These are phyloP conservation scores for Ascocoryne sarcoides DNA, from an alignment of 2,329 filamentous ascomycete genomes.

Conservation along the genomic window DNA sequence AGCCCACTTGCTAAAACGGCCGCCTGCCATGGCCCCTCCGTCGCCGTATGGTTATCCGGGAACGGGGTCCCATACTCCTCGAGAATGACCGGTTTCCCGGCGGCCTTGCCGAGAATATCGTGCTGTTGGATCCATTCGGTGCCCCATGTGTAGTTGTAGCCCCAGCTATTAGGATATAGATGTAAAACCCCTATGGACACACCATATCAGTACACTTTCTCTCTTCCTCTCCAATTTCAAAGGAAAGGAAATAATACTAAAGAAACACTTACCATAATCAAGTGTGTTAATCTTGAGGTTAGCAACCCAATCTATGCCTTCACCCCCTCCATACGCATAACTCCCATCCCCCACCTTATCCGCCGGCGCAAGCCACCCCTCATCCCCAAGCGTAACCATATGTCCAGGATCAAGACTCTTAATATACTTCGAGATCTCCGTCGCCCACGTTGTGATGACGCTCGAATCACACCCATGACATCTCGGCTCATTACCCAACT, in stretches of 20 bases:
- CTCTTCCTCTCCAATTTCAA: too few species aligned
- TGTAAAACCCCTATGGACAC: too few species aligned
- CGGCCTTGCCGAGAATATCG: conserved; percentile 29
- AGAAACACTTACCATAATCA: neutral
- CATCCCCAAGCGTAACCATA: conserved; percentile 56
- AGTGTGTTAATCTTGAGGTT: neutral
- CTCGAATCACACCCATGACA: conserved; percentile 51
- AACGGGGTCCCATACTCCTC: conserved; percentile 33
- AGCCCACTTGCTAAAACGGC: conserved; percentile 17
- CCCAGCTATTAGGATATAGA: conserved; percentile 40
- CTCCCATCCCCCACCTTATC: conserved; percentile 28
- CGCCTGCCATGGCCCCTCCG: conserved; percentile 20
- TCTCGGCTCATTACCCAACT: conserved; percentile 60
- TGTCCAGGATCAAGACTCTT: conserved; percentile 53
- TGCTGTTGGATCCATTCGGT: conserved; percentile 40
- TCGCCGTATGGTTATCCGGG: conserved; percentile 17
- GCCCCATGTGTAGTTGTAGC: conserved; percentile 32
- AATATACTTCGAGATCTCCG: conserved; percentile 49
- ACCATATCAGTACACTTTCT: too few species aligned
- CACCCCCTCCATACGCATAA: conserved; percentile 33
- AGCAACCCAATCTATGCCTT: neutral
- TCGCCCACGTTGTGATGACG: conserved; percentile 53
- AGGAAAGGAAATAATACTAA: too few species aligned
- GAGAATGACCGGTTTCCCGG: conserved; percentile 34
- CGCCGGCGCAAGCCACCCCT: conserved; percentile 41